Evolutionary conservation across 2,329 filamentous ascomycete species (phyloP).

Genomic region (Elsinoe perseae): DNA sequence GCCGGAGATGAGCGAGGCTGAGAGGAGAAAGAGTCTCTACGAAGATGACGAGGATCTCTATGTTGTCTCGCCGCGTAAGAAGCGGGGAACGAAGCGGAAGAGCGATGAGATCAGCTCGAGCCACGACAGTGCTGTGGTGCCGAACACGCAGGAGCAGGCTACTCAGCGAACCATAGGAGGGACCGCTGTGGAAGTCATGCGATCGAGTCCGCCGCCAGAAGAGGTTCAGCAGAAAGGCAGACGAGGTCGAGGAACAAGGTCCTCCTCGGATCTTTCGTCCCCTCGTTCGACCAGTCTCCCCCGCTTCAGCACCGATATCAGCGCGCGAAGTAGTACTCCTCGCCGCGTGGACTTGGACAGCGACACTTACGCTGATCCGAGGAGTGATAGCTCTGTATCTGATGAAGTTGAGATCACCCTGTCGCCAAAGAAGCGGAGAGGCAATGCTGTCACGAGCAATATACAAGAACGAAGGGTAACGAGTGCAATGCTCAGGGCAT

Average conservation of each 20-base stretch:
- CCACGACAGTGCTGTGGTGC: not conserved
- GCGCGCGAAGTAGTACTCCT: not conserved
- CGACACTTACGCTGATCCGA: constrained; percentile 17
- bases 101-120: not conserved
- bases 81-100: constrained; percentile 12
- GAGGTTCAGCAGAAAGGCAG: not conserved
- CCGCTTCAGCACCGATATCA: not conserved
- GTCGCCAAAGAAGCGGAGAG: constrained; percentile 14
- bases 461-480: constrained; percentile 12
- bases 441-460: constrained; percentile 10
- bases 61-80: constrained; percentile 3
- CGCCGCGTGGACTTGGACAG: constrained; percentile 3
- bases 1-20: not conserved
- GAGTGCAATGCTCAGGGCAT: constrained; percentile 7
- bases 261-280: constrained; percentile 8
- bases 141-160: not conserved
- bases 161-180: not conserved
- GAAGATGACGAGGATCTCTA: constrained; percentile 13
- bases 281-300: not conserved
- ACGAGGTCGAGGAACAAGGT: not conserved
- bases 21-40: constrained; percentile 3
- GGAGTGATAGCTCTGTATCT: constrained; percentile 17
- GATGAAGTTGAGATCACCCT: not conserved
- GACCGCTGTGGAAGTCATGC: constrained; percentile 2
- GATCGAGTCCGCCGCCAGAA: not conserved